Percentiles rank a stretch among this genome's conserved stretches.
These are phyloP conservation scores for Hygrophorus pudorinus DNA, from an alignment of 768 basidiomycete genomes.

Conservation along the genomic window DNA sequence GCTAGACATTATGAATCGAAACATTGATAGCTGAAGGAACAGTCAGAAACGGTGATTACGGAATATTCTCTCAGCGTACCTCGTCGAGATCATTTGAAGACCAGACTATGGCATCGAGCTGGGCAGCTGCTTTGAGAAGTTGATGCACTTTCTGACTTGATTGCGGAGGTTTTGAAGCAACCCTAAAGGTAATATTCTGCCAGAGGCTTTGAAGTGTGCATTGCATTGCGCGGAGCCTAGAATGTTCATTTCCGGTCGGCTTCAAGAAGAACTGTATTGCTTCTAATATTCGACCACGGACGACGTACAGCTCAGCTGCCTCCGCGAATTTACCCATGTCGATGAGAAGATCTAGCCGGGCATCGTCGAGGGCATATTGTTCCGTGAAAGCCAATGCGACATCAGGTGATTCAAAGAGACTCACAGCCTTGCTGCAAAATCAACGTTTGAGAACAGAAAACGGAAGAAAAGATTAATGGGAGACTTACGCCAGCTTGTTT, in stretches of 20 bases:
- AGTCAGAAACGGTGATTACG: too few relatives aligned
- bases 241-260: slow-evolving; percentile 18
- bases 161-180: slow-evolving; percentile 7
- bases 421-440: slow-evolving; percentile 30
- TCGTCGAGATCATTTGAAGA: too few relatives aligned
- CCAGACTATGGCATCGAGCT: too few relatives aligned
- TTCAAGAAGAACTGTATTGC: slow-evolving; percentile 38
- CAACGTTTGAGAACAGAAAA: not conserved
- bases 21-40: too few relatives aligned
- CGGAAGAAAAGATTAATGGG: not conserved
- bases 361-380: slow-evolving; percentile 39
- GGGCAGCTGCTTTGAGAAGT: too few relatives aligned
- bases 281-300: slow-evolving; percentile 33
- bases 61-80: too few relatives aligned
- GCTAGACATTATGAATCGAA: too few relatives aligned
- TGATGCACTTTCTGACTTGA: too few relatives aligned
- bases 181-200: slow-evolving; percentile 33
- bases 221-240: slow-evolving; percentile 23
- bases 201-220: slow-evolving; percentile 37
- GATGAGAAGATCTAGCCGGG: slow-evolving; percentile 35
- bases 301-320: slow-evolving; percentile 42
- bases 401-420: slow-evolving; percentile 40
- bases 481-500: slow-evolving; percentile 24
- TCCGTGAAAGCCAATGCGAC: slow-evolving; percentile 48
- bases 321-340: slow-evolving; percentile 31